Evolutionary conservation across 2,329 filamentous ascomycete genomes (phyloP), one percentile per base, ranked within the genome.

Genomic region (Cyphellophora attinorum): DNA sequence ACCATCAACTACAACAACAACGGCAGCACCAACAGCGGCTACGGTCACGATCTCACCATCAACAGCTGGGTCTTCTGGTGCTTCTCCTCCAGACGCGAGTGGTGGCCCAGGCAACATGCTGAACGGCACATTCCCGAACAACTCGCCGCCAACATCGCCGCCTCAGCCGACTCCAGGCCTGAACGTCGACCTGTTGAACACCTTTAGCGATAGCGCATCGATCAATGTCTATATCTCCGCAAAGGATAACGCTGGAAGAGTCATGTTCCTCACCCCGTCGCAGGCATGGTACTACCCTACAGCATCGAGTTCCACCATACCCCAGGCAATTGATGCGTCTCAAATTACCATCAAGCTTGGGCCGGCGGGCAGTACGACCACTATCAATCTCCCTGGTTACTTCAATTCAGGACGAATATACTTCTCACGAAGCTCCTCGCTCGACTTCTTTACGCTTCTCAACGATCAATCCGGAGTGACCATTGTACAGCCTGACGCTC

Each of bases 401-500:
- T 50, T 69, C 27, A 47, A 42, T 27, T 56, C 61, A 2, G 65
- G 56, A 0, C 62, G 67, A 4, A 50, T 70, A 25, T 70, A 64
- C 54, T 65, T n/a, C n/a, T n/a, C n/a, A n/a, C n/a, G n/a, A n/a
- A n/a, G n/a, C n/a, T n/a, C n/a, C n/a, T n/a, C n/a, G n/a, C 52
- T 68, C 11, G 40, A 52, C 6, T 69, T 70, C 40, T 66, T 53
- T 46, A 61, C 61, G 31, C 58, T 67, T 11, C 47, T 40, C 2
- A 37, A 35, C 11, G 51, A 41, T 5, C 44, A 49, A 17, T 57
- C 58, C 15, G 44, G 36, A 3, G 45, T 49, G 15, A 50, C 47
- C 6, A 47, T 73, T 2, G 68, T 73, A 10, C 62, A 70, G 43
- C 70, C 70, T 0, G 64, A 68, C 0, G 57, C 62, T 6, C 57